Percentiles rank a stretch among this genome's conserved stretches.
These are phyloP conservation scores for Dipteronia dyeriana DNA, from an alignment of 345 rosid species.

Conservation along the genomic window DNA sequence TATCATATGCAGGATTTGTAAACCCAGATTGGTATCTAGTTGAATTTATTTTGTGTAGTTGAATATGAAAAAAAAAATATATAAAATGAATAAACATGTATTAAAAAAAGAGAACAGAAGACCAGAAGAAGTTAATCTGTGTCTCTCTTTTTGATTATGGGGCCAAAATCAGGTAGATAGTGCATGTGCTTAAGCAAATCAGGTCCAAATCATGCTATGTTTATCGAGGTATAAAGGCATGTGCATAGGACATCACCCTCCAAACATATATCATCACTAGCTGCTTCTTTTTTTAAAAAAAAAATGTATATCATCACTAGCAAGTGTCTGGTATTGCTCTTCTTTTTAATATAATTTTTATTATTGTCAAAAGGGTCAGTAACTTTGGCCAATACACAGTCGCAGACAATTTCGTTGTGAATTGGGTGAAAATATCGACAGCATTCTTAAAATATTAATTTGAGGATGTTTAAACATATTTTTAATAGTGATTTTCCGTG, in stretches of 20 bases:
- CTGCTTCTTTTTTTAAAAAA: too few species aligned
- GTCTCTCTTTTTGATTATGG: background rate
- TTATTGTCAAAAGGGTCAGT: too few species aligned
- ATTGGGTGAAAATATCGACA: too few species aligned
- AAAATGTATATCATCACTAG: too few species aligned
- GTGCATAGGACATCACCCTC: slow-evolving; percentile 8
- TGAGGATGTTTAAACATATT: too few species aligned
- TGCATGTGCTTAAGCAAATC: slow-evolving; percentile 29
- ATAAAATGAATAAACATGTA: too few species aligned
- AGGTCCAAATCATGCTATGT: background rate
- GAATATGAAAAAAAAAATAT: too few species aligned
- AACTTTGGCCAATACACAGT: too few species aligned
- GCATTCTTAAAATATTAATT: too few species aligned
- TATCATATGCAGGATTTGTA: slow-evolving; percentile 24
- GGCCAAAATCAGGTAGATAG: slow-evolving; percentile 7
- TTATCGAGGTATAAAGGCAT: slow-evolving; percentile 10
- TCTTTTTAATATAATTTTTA: background rate
- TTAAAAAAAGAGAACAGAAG: background rate
- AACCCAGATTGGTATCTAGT: background rate
- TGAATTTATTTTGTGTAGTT: background rate
- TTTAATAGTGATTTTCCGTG: too few species aligned
- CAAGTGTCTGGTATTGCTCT: background rate
- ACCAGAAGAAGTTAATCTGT: background rate
- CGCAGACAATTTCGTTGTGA: too few species aligned
- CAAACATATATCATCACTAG: background rate